Conservation (phyloP, 208 protist species). For the Giardia muris region DNA sequence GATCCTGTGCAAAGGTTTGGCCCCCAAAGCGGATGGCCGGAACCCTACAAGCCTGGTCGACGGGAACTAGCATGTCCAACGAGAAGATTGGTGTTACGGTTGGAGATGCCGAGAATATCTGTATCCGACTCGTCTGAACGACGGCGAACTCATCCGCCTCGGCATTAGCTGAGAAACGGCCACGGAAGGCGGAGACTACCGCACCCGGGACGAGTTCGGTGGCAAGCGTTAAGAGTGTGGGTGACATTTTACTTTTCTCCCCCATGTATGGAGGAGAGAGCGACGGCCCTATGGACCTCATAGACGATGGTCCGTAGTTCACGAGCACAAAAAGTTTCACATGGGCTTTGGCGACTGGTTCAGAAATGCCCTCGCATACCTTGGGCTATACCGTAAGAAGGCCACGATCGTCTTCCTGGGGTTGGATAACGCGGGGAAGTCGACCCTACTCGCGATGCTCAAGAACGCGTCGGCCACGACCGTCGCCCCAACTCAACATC, state of each 20-base stretch:
- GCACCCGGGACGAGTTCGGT: not conserved
- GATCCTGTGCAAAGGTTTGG: not conserved
- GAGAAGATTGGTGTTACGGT: not conserved
- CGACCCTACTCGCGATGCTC: conserved; percentile 40
- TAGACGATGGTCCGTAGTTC: too few species aligned
- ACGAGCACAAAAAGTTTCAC: too few species aligned
- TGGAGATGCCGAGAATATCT: not conserved
- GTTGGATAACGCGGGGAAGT: conserved; percentile 44
- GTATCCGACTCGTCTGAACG: not conserved
- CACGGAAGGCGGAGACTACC: not conserved
- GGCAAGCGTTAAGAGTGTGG: not conserved
- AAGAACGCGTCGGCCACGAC: conserved; percentile 23
- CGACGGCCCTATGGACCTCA: too few species aligned
- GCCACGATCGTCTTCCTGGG: conserved; percentile 37
- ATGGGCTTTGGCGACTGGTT: conserved; percentile 28
- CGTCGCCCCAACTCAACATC: conserved; percentile 39
- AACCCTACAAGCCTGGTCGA: not conserved
- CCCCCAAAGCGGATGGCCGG: not conserved
- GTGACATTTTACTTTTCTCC: not conserved
- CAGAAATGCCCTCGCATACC: not conserved
- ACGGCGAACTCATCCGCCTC: not conserved
- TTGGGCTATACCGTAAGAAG: conserved; percentile 27
- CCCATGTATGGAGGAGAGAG: too few species aligned
- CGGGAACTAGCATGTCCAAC: not conserved
- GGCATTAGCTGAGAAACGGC: not conserved